These are phyloP conservation scores for Coniosporium apollinis DNA, from an alignment of 495 filamentous ascomycete species.

Conservation along the genomic window DNA sequence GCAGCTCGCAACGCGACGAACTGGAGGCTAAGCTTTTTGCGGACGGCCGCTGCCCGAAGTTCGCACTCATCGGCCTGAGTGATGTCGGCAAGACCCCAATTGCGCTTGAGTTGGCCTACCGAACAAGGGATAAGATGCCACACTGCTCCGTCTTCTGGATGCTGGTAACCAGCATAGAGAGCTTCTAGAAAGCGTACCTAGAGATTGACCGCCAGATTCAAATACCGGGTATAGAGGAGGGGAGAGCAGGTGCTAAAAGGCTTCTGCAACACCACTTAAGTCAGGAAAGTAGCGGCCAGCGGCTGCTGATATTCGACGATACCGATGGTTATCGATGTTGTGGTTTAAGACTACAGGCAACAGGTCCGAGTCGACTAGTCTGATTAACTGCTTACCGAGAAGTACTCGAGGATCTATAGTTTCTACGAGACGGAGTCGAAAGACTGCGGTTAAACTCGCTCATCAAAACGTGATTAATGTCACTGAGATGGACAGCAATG, in stretches of 20 bases:
- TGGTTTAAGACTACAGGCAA: too few relatives aligned
- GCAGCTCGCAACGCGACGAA: conserved; percentile 10
- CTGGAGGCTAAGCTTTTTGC: conserved; percentile 15
- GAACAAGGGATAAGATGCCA: conserved; percentile 19
- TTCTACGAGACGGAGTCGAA: too few relatives aligned
- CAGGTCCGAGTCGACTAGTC: too few relatives aligned
- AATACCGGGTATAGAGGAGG: conserved; percentile 11
- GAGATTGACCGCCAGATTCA: conserved; percentile 19
- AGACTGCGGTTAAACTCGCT: too few relatives aligned
- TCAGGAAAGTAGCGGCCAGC: conserved; percentile 6
- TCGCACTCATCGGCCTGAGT: conserved; percentile 28
- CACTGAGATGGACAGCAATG: too few relatives aligned
- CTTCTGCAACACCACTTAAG: conserved; percentile 21
- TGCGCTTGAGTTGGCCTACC: conserved; percentile 30
- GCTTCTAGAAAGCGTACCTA: conserved; percentile 30
- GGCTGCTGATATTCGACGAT: too few relatives aligned
- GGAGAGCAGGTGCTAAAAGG: conserved; percentile 12
- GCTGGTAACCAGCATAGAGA: conserved; percentile 22
- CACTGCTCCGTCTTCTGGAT: conserved; percentile 37
- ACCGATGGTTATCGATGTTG: too few relatives aligned
- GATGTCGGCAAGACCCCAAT: conserved; percentile 37
- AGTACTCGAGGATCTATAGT: too few relatives aligned
- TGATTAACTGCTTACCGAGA: too few relatives aligned
- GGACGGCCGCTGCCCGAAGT: conserved; percentile 4
- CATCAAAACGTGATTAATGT: too few relatives aligned